Evolutionary conservation across 2,329 filamentous ascomycete species (phyloP), one percentile per base, ranked within the genome.

Genomic region (Fusarium liriodendri): DNA sequence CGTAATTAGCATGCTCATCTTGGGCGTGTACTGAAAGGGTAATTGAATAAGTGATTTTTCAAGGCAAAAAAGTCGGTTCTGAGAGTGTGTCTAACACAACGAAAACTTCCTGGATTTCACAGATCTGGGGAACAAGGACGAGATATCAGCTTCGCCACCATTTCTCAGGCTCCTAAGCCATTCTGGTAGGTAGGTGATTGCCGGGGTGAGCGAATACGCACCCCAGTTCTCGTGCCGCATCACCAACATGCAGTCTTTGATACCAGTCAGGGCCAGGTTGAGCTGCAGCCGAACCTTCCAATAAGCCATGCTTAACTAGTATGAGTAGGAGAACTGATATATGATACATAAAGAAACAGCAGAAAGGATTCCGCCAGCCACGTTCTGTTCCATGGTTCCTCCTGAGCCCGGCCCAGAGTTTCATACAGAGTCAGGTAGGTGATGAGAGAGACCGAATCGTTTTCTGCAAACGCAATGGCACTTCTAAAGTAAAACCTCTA

Each of bases 61-160:
- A 22, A 25, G 25, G 25, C 25, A 25, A 25, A 45, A 16, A 45
- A 14, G 6, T 0, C 20, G 40, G 16, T 5, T 16, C 20, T 22
- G 6, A 45, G 16, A 25, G 20, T 25, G 40, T 22, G 42, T 4
- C 0, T 0, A 16, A 16, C 7, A 25, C 42, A 16, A 45, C 13
- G 7, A 10, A 3, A 45, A 16, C 42, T 25, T 20, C 25, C 20
- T 16, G 4, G 20, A 25, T 45, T 25, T 42, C 40, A 22, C n/a
- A 2, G 40, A 13, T 8, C 0, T 0, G 4, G 42, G 42, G 2
- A 45, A 25, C 0, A 2, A 5, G 42, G 42, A 25, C 7, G 0
- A 16, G 0, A 25, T 45, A 9, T 0, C 7, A 7, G 42, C 13
- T 45, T 45, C 42, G 9, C 40, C 42, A 10, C 16, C 20, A 16